Evolutionary conservation across 768 basidiomycete genomes (phyloP).

Genomic region (Leucogyrophana mollusca): DNA sequence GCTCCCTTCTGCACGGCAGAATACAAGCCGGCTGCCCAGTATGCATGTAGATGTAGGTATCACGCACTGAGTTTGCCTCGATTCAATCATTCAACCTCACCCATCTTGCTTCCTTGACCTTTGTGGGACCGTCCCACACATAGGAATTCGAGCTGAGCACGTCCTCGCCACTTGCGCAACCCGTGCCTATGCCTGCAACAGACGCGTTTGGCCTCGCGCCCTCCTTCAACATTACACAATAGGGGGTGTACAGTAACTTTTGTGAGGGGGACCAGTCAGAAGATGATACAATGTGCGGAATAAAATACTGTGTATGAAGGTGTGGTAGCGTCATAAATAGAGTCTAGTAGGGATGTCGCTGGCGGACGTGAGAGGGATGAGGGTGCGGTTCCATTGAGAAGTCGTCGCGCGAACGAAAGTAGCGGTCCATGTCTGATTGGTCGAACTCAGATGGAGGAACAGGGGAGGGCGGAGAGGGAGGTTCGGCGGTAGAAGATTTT

Average conservation of each 20-base stretch:
- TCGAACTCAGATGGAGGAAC: slow-evolving; percentile 58
- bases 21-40: slow-evolving; percentile 84
- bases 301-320: slow-evolving; percentile 8
- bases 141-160: slow-evolving; percentile 35
- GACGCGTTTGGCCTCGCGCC: slow-evolving; percentile 30
- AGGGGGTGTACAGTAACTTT: not conserved
- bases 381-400: slow-evolving; percentile 2
- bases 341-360: slow-evolving; percentile 18
- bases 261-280: not conserved
- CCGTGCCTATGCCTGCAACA: slow-evolving; percentile 10
- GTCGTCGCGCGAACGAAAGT: slow-evolving; percentile 51
- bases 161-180: slow-evolving; percentile 31
- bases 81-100: not conserved
- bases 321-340: not conserved
- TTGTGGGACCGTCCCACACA: slow-evolving; percentile 8
- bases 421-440: slow-evolving; percentile 70
- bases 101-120: no score
- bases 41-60: slow-evolving; percentile 73
- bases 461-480: slow-evolving; percentile 28
- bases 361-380: slow-evolving; percentile 19
- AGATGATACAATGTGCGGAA: slow-evolving; percentile 2
- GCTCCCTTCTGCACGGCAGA: slow-evolving; percentile 66
- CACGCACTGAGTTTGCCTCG: not conserved
- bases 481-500: slow-evolving; percentile 13
- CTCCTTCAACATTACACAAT: slow-evolving; percentile 25